phyloP scores from a whole-genome alignment of 2,329 filamentous ascomycete genomes.

The Cladosporium colombiae region DNA sequence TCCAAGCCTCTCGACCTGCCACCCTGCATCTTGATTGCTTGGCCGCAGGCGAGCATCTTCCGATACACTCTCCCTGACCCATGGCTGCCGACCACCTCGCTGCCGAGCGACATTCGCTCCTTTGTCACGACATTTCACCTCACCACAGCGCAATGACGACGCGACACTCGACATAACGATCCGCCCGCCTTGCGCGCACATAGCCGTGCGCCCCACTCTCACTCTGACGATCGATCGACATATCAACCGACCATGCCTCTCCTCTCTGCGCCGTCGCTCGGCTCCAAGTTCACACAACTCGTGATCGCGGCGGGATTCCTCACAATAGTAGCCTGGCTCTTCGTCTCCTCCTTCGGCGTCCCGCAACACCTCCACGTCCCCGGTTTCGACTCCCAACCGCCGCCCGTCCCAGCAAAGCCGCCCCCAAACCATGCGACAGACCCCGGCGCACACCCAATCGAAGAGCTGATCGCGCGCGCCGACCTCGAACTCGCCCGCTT shows the following conservation, averaged over 20 bases:
- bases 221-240: neutral
- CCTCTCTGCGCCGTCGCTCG: slow-evolving; percentile 33
- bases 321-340: slow-evolving; percentile 27
- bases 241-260: slow-evolving; percentile 12
- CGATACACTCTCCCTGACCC: neutral
- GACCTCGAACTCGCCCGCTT: slow-evolving; percentile 36
- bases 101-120: neutral
- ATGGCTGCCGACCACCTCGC: neutral
- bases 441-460: slow-evolving; percentile 41
- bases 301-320: slow-evolving; percentile 29
- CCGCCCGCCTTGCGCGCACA: neutral
- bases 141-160: neutral
- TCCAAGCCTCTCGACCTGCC: slow-evolving; percentile 2
- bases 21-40: slow-evolving; percentile 8
- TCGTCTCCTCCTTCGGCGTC: slow-evolving; percentile 27
- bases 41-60: neutral
- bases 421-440: slow-evolving; percentile 12
- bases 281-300: slow-evolving; percentile 36
- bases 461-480: slow-evolving; percentile 39
- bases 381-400: slow-evolving; percentile 2
- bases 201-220: neutral
- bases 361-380: slow-evolving; percentile 26
- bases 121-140: neutral
- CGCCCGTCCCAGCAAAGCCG: neutral
- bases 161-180: neutral